Conservation (phyloP, 1,284 basidiomycete genomes). For the Xanthoconium separans region DNA sequence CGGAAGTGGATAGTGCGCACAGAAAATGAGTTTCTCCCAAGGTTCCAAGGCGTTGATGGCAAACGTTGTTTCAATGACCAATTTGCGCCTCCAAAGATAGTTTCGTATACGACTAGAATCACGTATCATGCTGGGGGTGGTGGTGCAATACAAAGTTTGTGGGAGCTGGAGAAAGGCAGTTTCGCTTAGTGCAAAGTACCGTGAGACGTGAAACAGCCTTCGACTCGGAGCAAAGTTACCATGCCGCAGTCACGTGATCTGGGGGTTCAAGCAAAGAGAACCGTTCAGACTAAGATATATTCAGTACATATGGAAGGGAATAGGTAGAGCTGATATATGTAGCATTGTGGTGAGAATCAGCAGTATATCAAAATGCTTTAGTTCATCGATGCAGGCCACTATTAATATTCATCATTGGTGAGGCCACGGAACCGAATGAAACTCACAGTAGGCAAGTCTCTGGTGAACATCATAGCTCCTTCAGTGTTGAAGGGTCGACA, state of each 20-base stretch:
- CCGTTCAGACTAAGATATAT: conserved; percentile 5
- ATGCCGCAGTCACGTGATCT: conserved; percentile 13
- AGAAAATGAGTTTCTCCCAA: conserved; percentile 57
- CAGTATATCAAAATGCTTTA: not conserved
- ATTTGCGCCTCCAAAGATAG: conserved; percentile 46
- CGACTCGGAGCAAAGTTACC: not conserved
- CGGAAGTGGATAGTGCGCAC: conserved; percentile 36
- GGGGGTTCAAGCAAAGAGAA: not conserved
- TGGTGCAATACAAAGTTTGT: not conserved
- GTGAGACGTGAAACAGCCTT: conserved; percentile 9
- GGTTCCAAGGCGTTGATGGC: conserved; percentile 54
- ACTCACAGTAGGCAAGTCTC: conserved; percentile 16
- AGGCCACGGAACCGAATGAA: not conserved
- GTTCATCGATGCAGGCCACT: conserved; percentile 9
- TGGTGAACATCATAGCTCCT: conserved; percentile 25
- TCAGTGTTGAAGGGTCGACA: conserved; percentile 30
- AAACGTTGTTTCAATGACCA: conserved; percentile 54
- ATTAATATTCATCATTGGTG: conserved; percentile 7
- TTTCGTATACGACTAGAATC: conserved; percentile 28
- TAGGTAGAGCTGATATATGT: conserved; percentile 23
- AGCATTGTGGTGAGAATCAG: conserved; percentile 5
- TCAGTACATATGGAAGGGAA: conserved; percentile 17
- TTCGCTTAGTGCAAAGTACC: conserved; percentile 1
- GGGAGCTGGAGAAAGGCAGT: not conserved
- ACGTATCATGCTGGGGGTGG: conserved; percentile 4